Conservation (phyloP, 1,284 basidiomycete species). For the Moesziomyces antarcticus region DNA sequence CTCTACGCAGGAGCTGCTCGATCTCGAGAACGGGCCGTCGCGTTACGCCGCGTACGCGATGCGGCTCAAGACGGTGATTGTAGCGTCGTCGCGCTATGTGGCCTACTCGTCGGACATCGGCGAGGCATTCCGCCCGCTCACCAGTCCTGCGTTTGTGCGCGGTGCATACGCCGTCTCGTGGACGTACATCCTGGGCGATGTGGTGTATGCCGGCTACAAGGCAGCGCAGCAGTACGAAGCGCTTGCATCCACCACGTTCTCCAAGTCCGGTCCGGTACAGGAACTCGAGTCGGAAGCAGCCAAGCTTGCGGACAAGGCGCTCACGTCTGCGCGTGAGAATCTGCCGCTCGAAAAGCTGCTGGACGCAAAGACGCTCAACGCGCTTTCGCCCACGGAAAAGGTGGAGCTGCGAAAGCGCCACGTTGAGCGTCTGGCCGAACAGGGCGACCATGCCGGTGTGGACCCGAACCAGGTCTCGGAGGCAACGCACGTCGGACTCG, state of each 20-base stretch:
- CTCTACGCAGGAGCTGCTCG: constrained; percentile 26
- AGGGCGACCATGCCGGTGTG: constrained; percentile 34
- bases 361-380: constrained; percentile 33
- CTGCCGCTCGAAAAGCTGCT: constrained; percentile 41
- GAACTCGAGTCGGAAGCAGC: constrained; percentile 36
- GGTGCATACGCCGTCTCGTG: constrained; percentile 88
- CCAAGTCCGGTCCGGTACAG: constrained; percentile 17
- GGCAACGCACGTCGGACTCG: constrained; percentile 45
- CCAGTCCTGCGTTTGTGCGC: constrained; percentile 80
- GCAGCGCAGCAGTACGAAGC: constrained; percentile 47
- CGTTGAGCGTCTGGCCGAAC: constrained; percentile 26
- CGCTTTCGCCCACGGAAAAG: constrained; percentile 43
- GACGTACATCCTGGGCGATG: constrained; percentile 79
- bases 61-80: constrained; percentile 58
- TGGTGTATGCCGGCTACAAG: constrained; percentile 88
- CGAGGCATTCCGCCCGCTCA: constrained; percentile 89
- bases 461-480: constrained; percentile 41
- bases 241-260: constrained; percentile 28
- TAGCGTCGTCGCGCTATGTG: constrained; percentile 51
- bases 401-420: constrained; percentile 51
- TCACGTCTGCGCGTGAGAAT: constrained; percentile 15
- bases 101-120: constrained; percentile 85
- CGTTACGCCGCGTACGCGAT: constrained; percentile 60
- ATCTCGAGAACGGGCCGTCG: constrained; percentile 50
- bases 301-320: constrained; percentile 35